Conservation (phyloP, 768 basidiomycete species). For the Hortiboletus campestris region DNA sequence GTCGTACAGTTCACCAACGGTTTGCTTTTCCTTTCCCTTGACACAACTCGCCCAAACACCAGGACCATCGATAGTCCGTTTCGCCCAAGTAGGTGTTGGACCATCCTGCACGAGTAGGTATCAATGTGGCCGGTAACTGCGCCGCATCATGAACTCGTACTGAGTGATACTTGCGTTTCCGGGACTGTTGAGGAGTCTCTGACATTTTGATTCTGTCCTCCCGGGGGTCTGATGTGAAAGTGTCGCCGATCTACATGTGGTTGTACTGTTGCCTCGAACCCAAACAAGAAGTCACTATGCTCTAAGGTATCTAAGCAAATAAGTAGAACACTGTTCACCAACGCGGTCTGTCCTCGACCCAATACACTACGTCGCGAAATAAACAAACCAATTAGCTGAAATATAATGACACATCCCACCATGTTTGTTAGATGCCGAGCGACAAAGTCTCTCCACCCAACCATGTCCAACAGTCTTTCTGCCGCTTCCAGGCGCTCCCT, state of each 20-base stretch:
- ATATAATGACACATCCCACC: constrained; percentile 22
- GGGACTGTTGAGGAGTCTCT: constrained; percentile 16
- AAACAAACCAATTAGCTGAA: constrained; percentile 24
- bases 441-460: background rate
- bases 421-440: constrained; percentile 1
- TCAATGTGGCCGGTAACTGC: constrained; percentile 3
- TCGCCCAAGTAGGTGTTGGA: constrained; percentile 58
- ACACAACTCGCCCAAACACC: constrained; percentile 87
- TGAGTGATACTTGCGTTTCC: constrained; percentile 52
- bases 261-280: too few relatives aligned
- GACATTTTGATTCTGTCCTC: constrained; percentile 16
- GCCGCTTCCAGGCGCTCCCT: background rate
- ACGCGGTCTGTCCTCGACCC: background rate
- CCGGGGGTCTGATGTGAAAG: background rate
- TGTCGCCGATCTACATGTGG: background rate
- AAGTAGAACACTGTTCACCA: background rate
- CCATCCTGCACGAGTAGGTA: constrained; percentile 49
- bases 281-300: background rate
- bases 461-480: background rate
- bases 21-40: constrained; percentile 79
- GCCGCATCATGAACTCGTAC: constrained; percentile 33
- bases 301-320: constrained; percentile 23
- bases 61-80: constrained; percentile 69
- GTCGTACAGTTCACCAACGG: constrained; percentile 74
- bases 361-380: constrained; percentile 8